These are phyloP conservation scores for Yamadazyma siamensis DNA, from an alignment of 1,139 yeast genomes.

Conservation along the genomic window DNA sequence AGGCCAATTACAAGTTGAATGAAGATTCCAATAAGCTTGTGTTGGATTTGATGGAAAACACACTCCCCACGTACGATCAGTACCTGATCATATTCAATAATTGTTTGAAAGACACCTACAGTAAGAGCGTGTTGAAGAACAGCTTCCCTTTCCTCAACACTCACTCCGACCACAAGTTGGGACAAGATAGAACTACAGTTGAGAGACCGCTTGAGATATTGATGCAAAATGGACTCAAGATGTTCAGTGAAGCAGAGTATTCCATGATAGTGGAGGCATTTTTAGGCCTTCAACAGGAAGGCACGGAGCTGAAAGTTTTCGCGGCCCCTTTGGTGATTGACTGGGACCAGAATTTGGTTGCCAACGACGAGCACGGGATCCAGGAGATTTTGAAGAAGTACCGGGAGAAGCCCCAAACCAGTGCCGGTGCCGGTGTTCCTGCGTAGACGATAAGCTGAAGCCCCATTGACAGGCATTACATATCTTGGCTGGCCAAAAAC, in stretches of 20 bases:
- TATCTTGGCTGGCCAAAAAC: no score
- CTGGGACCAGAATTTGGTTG: slow-evolving; percentile 47
- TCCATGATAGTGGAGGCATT: slow-evolving; percentile 39
- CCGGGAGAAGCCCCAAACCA: slow-evolving; percentile 5
- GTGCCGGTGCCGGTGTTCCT: no score
- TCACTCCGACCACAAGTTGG: slow-evolving; percentile 18
- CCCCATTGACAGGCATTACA: no score
- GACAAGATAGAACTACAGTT: slow-evolving; percentile 22
- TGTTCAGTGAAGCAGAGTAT: slow-evolving; percentile 40
- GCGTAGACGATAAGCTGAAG: no score
- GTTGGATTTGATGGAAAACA: slow-evolving; percentile 37
- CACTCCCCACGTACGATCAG: slow-evolving; percentile 46
- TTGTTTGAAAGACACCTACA: slow-evolving; percentile 24
- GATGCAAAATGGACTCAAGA: slow-evolving; percentile 22
- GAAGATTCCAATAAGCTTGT: slow-evolving; percentile 26
- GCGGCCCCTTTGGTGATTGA: slow-evolving; percentile 45
- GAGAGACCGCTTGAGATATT: slow-evolving; percentile 26
- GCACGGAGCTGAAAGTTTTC: slow-evolving; percentile 35
- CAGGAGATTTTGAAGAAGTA: slow-evolving; percentile 30
- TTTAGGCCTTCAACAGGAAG: slow-evolving; percentile 25
- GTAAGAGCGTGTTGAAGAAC: slow-evolving; percentile 25
- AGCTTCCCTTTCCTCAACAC: slow-evolving; percentile 37
- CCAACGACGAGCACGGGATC: slow-evolving; percentile 37
- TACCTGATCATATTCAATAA: slow-evolving; percentile 27
- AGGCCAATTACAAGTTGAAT: slow-evolving; percentile 29